A percentile compares a stretch with the other conserved stretches of the same genome.
Evolutionary conservation across 257 asterid genomes (phyloP).

Genomic region (Gentiana dahurica): DNA sequence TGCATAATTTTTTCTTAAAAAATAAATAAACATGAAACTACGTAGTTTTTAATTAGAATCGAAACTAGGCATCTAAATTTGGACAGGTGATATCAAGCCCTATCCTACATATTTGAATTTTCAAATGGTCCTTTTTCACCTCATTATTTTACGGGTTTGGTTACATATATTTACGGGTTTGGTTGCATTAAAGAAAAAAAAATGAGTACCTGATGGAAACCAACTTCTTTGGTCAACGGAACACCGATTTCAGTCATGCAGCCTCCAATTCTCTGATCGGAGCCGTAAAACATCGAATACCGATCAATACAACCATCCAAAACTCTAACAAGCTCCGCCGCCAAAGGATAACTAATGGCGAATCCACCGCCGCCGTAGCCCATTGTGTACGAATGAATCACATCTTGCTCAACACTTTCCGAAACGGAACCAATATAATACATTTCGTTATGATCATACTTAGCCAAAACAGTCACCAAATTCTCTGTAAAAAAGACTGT

Average conservation of each 20-base stretch:
- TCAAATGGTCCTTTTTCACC: no score
- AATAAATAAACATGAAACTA: no score
- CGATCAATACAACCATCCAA: conserved; percentile 76
- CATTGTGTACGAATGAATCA: conserved; percentile 53
- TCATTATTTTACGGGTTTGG: no score
- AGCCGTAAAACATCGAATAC: conserved; percentile 58
- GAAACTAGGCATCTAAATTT: no score
- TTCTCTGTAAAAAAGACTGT: conserved; percentile 72
- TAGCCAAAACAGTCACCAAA: conserved; percentile 37
- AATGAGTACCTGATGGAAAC: conserved; percentile 74
- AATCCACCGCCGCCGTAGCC: conserved; percentile 95
- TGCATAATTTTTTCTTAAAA: no score
- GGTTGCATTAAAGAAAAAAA: no score
- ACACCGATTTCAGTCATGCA: conserved; percentile 71
- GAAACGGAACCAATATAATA: conserved; percentile 65
- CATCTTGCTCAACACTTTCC: conserved; percentile 83
- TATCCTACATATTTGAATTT: no score
- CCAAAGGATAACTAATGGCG: conserved; percentile 71
- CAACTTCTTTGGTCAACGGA: conserved; percentile 58
- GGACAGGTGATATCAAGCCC: no score
- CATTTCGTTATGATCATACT: conserved; percentile 59
- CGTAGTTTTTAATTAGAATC: no score
- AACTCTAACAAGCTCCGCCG: conserved; percentile 47
- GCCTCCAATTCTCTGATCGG: conserved; percentile 57
- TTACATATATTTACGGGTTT: no score